phyloP scores from a whole-genome alignment of 176 grass and related monocot species.

The Guadua angustifolia region DNA sequence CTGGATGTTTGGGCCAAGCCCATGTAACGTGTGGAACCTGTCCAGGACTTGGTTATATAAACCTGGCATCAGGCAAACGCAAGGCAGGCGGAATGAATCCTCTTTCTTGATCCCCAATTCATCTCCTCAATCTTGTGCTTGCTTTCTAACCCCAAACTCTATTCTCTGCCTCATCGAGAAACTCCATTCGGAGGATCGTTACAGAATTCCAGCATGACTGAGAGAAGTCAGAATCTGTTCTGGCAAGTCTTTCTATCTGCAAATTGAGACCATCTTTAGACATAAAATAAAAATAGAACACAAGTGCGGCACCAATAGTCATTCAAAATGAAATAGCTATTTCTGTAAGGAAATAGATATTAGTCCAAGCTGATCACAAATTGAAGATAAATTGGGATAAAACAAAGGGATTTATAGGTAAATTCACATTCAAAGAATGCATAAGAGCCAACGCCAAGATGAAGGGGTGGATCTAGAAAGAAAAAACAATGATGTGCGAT shows the following conservation, averaged over 20 bases:
- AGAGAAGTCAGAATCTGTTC: slow-evolving; percentile 95
- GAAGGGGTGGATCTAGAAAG: not conserved
- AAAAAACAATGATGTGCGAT: not conserved
- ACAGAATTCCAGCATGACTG: slow-evolving; percentile 83
- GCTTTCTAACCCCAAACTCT: no score
- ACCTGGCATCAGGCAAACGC: no score
- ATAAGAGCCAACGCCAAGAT: not conserved
- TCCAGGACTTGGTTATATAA: no score
- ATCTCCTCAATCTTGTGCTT: no score
- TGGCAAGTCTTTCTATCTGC: slow-evolving; percentile 93
- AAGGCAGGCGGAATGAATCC: no score
- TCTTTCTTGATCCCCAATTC: no score
- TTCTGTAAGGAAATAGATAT: not conserved
- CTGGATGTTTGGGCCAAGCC: no score
- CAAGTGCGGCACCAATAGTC: not conserved
- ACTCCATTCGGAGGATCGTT: no score
- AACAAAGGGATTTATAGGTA: not conserved
- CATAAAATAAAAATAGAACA: slow-evolving; percentile 37
- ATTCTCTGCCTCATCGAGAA: no score
- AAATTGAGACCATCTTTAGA: slow-evolving; percentile 43
- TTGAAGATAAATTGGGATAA: not conserved
- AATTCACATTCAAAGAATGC: not conserved
- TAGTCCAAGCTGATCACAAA: not conserved
- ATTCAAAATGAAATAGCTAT: slow-evolving; percentile 4
- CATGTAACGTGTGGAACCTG: no score